Percentiles rank a stretch among this genome's conserved stretches.
These are phyloP conservation scores for Metschnikowia gruessii DNA, from an alignment of 805 yeast species.

Conservation along the genomic window DNA sequence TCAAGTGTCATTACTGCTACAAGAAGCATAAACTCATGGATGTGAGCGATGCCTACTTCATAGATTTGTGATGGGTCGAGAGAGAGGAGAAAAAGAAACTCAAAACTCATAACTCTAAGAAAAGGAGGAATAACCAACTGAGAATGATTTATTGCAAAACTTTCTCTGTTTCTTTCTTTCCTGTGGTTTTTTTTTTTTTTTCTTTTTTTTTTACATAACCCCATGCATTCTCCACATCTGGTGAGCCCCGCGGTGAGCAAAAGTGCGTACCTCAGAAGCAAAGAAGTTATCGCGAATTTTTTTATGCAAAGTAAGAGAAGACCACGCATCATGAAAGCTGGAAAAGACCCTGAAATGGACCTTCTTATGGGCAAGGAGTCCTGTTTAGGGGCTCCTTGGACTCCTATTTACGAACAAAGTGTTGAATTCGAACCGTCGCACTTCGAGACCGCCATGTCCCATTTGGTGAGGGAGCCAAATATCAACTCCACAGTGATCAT, in stretches of 20 bases:
- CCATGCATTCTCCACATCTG: not conserved
- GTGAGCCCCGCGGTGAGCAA: not conserved
- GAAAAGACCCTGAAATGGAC: slow-evolving; percentile 14
- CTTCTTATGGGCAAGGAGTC: slow-evolving; percentile 29
- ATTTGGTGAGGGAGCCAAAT: slow-evolving; percentile 78
- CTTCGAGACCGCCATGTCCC: slow-evolving; percentile 73
- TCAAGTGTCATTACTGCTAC: slow-evolving; percentile 46
- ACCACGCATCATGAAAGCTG: slow-evolving; percentile 5
- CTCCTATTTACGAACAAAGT: slow-evolving; percentile 48
- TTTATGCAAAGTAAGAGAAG: not conserved
- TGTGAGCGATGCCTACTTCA: slow-evolving; percentile 40
- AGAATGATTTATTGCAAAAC: too few species aligned
- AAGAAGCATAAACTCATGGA: slow-evolving; percentile 41
- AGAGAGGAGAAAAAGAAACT: too few species aligned
- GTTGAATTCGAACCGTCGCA: slow-evolving; percentile 53
- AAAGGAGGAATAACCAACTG: not conserved
- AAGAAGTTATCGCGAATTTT: slow-evolving; percentile 10
- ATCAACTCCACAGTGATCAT: slow-evolving; percentile 88
- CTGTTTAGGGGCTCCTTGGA: slow-evolving; percentile 59
- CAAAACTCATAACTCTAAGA: not conserved
- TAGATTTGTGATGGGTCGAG: slow-evolving; percentile 25
- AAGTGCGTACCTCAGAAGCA: not conserved
- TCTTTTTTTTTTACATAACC: not conserved
- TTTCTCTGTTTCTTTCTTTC: not conserved
- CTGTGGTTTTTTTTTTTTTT: not conserved